These are phyloP conservation scores for Nothophaeocryptopus gaeumannii DNA, from an alignment of 2,329 filamentous ascomycete genomes.

Conservation along the genomic window DNA sequence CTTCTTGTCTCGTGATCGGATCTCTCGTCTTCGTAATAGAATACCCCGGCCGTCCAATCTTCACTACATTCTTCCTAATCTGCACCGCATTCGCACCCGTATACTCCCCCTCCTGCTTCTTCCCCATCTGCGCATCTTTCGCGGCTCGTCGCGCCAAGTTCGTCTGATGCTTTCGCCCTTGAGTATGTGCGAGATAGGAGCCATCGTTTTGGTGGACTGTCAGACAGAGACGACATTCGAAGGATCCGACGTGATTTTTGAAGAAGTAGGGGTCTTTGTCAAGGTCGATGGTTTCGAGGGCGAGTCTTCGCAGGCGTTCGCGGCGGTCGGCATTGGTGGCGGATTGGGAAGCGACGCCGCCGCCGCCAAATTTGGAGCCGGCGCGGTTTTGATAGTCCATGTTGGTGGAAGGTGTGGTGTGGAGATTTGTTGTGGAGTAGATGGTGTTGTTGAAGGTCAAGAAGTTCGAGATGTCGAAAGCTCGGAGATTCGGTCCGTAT, in stretches of 20 bases:
- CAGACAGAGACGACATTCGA: slow-evolving; percentile 93
- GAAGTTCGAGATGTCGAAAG: too few relatives aligned
- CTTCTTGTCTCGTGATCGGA: slow-evolving; percentile 81
- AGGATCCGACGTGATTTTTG: slow-evolving; percentile 97
- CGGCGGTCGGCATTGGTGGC: slow-evolving; percentile 95
- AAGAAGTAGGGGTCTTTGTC: slow-evolving; percentile 99
- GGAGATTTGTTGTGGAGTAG: too few relatives aligned
- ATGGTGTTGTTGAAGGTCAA: too few relatives aligned
- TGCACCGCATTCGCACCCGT: slow-evolving; percentile 69
- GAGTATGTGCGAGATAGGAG: slow-evolving; percentile 96
- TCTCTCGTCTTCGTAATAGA: slow-evolving; percentile 97
- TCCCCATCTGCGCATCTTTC: slow-evolving; percentile 89
- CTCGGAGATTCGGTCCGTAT: too few relatives aligned
- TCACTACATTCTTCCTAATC: slow-evolving; percentile 79
- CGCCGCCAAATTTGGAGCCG: slow-evolving; percentile 96
- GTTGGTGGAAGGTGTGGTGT: not conserved
- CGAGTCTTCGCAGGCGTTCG: slow-evolving; percentile 95
- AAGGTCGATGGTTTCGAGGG: slow-evolving; percentile 96
- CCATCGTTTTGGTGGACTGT: slow-evolving; percentile 99
- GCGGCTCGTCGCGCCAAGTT: slow-evolving; percentile 94
- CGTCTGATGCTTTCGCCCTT: slow-evolving; percentile 98
- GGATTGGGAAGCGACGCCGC: slow-evolving; percentile 89
- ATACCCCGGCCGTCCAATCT: slow-evolving; percentile 94
- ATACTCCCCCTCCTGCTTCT: slow-evolving; percentile 57
- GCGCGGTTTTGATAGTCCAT: slow-evolving; percentile 71